Evolutionary conservation across 805 yeast species (phyloP), one percentile per base, ranked within the genome.

Genomic region (Ogataea sp.): DNA sequence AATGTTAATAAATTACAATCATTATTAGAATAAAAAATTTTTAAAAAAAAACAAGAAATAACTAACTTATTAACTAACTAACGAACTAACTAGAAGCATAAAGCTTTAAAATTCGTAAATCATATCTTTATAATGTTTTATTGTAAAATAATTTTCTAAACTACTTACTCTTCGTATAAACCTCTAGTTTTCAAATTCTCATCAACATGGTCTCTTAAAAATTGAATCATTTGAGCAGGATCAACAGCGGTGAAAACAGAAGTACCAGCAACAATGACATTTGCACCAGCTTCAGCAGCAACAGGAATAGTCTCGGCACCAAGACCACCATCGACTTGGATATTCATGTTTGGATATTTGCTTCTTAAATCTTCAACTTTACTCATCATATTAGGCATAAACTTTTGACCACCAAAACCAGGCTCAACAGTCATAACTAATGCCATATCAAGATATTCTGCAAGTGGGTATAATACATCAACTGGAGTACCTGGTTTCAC

Each of bases 391-490:
- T 78, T 85, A 16, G 78, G 67, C 96, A 86, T 88, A 69, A 93
- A 93, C 61, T 83, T 83, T 65, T 93, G 98, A 34, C 98, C 98
- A 18, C 98, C 98, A 59, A 93, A 90, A 1, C 98, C 98, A 13
- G 98, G 98, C 65, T 93, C 98, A 27, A 93, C 97, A 2, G 98
- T 93, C 97, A 90, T 93, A 32, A 93, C 82, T 42, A 93, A 70
- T n/a, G 86, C 89, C 96, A 90, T 86, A 60, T 93, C 97, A 49
- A 90, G 69, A 41, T 75, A 67, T 36, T 80, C 81, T 20, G 81
- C 90, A 43, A 85, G 64, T 23, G 85, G 89, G 52, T 69, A 79
- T 32, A 89, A 71, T 3, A 76, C 95, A 42, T 83, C 93, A 18
- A 85, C 93, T 0, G 89, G 77, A 1, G 98, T 93, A 32, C 82